Conservation (phyloP, 768 basidiomycete species). For the Amanita brunnescens region DNA sequence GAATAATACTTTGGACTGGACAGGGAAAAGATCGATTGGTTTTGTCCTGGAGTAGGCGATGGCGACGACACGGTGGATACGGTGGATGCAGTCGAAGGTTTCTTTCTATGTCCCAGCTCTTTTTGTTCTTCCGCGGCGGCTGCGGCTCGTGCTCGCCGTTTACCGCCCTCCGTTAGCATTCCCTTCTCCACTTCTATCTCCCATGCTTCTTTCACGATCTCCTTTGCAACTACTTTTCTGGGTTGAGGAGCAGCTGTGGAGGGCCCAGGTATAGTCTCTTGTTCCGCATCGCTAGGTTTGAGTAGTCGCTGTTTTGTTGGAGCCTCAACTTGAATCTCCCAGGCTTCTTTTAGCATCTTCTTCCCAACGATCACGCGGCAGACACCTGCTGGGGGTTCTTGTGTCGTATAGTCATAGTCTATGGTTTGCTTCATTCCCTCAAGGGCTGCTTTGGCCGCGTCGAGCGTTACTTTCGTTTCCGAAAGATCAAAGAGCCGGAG, state of each 20-base stretch:
- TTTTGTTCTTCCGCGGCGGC: constrained; percentile 28
- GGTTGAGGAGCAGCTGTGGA: constrained; percentile 9
- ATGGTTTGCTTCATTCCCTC: constrained; percentile 39
- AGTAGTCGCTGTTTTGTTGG: constrained; percentile 26
- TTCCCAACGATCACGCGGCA: constrained; percentile 60
- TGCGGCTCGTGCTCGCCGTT: constrained; percentile 51
- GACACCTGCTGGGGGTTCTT: constrained; percentile 44
- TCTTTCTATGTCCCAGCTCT: constrained; percentile 18
- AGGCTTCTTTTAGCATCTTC: constrained; percentile 59
- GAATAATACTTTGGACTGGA: constrained; percentile 54
- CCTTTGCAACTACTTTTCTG: constrained; percentile 16
- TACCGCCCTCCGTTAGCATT: constrained; percentile 65
- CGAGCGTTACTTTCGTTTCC: constrained; percentile 49
- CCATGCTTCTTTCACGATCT: constrained; percentile 61
- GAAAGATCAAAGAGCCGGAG: constrained; percentile 56
- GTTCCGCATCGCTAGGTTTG: neutral
- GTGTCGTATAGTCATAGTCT: constrained; percentile 44
- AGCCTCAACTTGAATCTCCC: constrained; percentile 72
- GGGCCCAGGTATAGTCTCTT: neutral
- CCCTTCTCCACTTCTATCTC: constrained; percentile 75
- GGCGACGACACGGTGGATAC: constrained; percentile 12
- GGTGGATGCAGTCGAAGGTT: constrained; percentile 8
- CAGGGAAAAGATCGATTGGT: constrained; percentile 27
- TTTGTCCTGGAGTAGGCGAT: constrained; percentile 18
- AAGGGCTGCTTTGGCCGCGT: constrained; percentile 37